Evolutionary conservation across 2,329 filamentous ascomycete species (phyloP).

Genomic region (Myriosclerotinia curreyana): DNA sequence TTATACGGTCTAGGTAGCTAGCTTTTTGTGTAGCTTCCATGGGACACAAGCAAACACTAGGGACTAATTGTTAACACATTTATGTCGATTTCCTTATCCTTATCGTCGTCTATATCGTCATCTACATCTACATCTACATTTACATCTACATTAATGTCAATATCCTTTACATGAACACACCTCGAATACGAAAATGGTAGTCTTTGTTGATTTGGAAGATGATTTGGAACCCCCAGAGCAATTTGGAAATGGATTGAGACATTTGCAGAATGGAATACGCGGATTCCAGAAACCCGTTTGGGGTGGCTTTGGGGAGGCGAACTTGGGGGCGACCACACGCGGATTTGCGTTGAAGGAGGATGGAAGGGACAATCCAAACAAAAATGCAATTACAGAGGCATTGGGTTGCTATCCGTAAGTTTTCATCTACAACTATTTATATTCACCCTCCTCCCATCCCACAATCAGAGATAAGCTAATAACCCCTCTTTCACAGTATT

Average conservation of each 20-base stretch:
- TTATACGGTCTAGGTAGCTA: too few species aligned
- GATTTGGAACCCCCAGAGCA: slow-evolving; percentile 36
- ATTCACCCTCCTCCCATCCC: slow-evolving; percentile 19
- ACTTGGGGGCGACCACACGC: not conserved
- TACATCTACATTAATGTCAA: too few species aligned
- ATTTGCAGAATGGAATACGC: slow-evolving; percentile 19
- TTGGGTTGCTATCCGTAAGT: slow-evolving; percentile 66
- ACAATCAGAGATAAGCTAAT: slow-evolving; percentile 14
- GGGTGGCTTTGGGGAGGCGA: slow-evolving; percentile 20
- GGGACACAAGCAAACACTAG: slow-evolving; percentile 22
- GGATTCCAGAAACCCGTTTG: slow-evolving; percentile 24
- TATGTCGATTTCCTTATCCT: slow-evolving; percentile 23
- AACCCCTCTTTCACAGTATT: slow-evolving; percentile 53
- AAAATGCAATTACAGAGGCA: slow-evolving; percentile 58
- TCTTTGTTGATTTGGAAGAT: slow-evolving; percentile 39
- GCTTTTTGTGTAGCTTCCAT: slow-evolving; percentile 33
- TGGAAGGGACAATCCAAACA: slow-evolving; percentile 45
- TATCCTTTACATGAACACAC: slow-evolving; percentile 1
- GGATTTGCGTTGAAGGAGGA: slow-evolving; percentile 11
- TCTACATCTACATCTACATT: not conserved
- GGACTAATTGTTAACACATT: slow-evolving; percentile 29
- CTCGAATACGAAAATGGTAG: slow-evolving; percentile 33
- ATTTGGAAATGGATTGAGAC: slow-evolving; percentile 15
- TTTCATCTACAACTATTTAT: slow-evolving; percentile 42
- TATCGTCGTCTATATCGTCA: slow-evolving; percentile 16